Conservation (phyloP, 2,329 filamentous ascomycete genomes). For the Metarhizium guizhouense region DNA sequence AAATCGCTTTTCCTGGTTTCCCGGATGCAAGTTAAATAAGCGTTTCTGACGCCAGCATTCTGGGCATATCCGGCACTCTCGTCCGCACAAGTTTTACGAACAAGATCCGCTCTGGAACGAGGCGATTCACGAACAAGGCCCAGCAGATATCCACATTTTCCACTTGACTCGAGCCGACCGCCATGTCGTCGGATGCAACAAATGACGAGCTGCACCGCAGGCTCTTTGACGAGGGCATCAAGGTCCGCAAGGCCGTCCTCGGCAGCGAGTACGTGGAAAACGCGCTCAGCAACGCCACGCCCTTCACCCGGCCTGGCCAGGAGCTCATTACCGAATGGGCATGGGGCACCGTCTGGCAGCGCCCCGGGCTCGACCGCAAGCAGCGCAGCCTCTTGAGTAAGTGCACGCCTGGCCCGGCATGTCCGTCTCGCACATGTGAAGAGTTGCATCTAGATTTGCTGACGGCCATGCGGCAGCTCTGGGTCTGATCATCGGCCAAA, state of each 20-base stretch:
- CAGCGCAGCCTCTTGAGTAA: slow-evolving; percentile 38
- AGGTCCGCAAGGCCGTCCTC: slow-evolving; percentile 48
- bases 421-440: too few species aligned
- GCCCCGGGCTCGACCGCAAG: slow-evolving; percentile 51
- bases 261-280: slow-evolving; percentile 49
- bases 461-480: slow-evolving; percentile 16
- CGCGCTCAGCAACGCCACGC: slow-evolving; percentile 40
- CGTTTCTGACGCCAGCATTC: neutral
- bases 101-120: too few species aligned
- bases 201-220: neutral
- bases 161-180: neutral
- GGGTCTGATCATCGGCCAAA: slow-evolving; percentile 54
- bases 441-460: too few species aligned
- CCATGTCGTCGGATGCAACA: neutral
- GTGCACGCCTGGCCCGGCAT: neutral
- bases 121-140: too few species aligned
- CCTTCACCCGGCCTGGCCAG: slow-evolving; percentile 49
- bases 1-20: neutral
- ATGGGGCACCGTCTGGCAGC: slow-evolving; percentile 55
- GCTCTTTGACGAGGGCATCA: slow-evolving; percentile 49
- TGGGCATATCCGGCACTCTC: neutral
- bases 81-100: neutral
- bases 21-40: neutral
- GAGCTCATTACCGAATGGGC: slow-evolving; percentile 50
- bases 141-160: neutral